Evolutionary conservation across 306 rosid genomes (phyloP), one percentile per base, ranked within the genome.

Genomic region (Potentilla sterilis): DNA sequence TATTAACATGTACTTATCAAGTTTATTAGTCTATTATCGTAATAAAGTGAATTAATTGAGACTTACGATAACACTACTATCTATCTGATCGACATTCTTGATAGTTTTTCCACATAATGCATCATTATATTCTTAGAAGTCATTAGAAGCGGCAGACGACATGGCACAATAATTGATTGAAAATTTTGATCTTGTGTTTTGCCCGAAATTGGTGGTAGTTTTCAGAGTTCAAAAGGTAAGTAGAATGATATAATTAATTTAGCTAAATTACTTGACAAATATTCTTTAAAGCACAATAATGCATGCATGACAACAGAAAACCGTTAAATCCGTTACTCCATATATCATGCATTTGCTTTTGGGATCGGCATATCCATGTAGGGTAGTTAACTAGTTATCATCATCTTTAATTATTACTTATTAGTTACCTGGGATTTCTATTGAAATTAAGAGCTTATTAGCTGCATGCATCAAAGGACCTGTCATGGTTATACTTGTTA

Each of bases 81-180:
- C 11, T 22, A n/a, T 54, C 13, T 28, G 28, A 28, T 28, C 28
- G 61, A n/a, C 61, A 54, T 54, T 54, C 61, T 7, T 54, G 61
- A 59, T 59, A 32, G 35, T 12, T 61, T 11, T 61, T 61, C 42
- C 41, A 61, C 67, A 14, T 6, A 34, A 34, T 12, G 42, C 40
- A 18, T 74, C 54, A 74, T 34, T 59, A 40, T 48, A 43, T 46
- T 2, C 6, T 18, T 43, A n/a, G 65, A 76, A 78, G 78, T 83
- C 89, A 83, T 52, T 24, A 55, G 80, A 85, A 73, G 76, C 86
- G 91, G 91, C 91, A 78, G 74, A 62, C 40, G 83, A 83, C 77
- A 82, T 67, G 87, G 87, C 73, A 61, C 76, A 79, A 82, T 70
- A 66, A 77, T 77, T 65, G 82, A 74, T 54, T 18, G 55, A 21